phyloP scores from a whole-genome alignment of 441 rosid genomes.

The Erodium moschatum region DNA sequence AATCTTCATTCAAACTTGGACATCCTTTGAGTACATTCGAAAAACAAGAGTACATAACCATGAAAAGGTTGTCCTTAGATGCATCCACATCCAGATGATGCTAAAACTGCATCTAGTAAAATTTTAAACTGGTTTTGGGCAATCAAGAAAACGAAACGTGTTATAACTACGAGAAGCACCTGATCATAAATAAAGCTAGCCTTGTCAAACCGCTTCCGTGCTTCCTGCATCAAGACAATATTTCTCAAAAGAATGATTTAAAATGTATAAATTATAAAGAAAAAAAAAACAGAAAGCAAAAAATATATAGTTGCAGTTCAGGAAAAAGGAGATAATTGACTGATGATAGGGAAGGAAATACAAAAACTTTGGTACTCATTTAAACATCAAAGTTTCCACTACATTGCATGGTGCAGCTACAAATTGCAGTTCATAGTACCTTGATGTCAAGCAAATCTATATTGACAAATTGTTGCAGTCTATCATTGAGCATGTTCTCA shows the following conservation, averaged over 20 bases:
- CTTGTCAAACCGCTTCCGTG: constrained; percentile 92
- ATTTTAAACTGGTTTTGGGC: neutral
- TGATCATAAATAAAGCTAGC: constrained; percentile 91
- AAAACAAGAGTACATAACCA: neutral
- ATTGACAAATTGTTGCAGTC: constrained; percentile 86
- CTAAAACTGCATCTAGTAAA: constrained; percentile 7
- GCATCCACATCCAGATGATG: constrained; percentile 11
- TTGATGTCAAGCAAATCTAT: constrained; percentile 85
- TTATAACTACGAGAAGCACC: constrained; percentile 33
- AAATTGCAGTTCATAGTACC: constrained; percentile 40
- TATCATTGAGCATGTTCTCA: constrained; percentile 94
- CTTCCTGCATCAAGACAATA: constrained; percentile 64
- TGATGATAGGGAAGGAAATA: constrained; percentile 2
- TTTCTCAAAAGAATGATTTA: constrained; percentile 20
- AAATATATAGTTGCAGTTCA: neutral
- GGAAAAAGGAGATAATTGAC: neutral
- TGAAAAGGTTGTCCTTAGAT: neutral
- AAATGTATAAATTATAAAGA: neutral
- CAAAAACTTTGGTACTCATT: neutral
- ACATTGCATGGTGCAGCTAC: constrained; percentile 12
- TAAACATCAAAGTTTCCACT: neutral
- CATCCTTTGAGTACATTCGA: neutral
- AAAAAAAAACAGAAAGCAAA: constrained; percentile 6
- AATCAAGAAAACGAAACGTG: neutral
- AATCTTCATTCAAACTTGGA: neutral